Percentiles rank a stretch among this genome's conserved stretches.
Evolutionary conservation across 306 rosid species (phyloP).

Genomic region (Luffa aegyptiaca): DNA sequence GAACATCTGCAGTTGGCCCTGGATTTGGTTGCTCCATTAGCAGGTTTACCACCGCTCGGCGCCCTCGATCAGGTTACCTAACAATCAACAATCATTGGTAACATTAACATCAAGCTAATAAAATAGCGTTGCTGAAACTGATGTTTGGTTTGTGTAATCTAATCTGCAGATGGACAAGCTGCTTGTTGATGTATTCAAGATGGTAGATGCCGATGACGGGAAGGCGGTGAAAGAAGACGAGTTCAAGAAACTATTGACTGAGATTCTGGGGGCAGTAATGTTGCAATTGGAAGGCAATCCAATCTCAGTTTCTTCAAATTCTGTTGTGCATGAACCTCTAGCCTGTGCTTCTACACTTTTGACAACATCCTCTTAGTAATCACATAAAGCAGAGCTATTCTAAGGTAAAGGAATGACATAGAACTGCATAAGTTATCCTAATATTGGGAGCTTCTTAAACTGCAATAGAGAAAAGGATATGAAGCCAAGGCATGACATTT

Average conservation of each 20-base stretch:
- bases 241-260: constrained; percentile 64
- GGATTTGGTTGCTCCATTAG: constrained; percentile 59
- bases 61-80: constrained; percentile 61
- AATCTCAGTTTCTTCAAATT: constrained; percentile 58
- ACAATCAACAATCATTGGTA: background rate
- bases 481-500: background rate
- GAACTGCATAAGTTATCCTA: background rate
- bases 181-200: constrained; percentile 36
- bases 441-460: background rate
- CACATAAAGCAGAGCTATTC: background rate
- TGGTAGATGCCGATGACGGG: constrained; percentile 47
- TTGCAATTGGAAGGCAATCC: constrained; percentile 68
- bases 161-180: constrained; percentile 67
- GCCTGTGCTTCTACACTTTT: constrained; percentile 60
- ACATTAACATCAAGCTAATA: background rate
- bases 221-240: constrained; percentile 66
- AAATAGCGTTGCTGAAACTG: background rate
- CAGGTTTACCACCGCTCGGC: constrained; percentile 83
- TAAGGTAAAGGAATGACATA: constrained; percentile 3
- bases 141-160: background rate
- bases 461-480: constrained; percentile 4
- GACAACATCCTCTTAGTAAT: constrained; percentile 39
- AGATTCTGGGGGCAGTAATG: constrained; percentile 60
- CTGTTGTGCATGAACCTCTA: constrained; percentile 85
- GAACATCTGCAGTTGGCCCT: constrained; percentile 50